phyloP scores from a whole-genome alignment of 805 yeast genomes.

The Metschnikowia noctiluminum region DNA sequence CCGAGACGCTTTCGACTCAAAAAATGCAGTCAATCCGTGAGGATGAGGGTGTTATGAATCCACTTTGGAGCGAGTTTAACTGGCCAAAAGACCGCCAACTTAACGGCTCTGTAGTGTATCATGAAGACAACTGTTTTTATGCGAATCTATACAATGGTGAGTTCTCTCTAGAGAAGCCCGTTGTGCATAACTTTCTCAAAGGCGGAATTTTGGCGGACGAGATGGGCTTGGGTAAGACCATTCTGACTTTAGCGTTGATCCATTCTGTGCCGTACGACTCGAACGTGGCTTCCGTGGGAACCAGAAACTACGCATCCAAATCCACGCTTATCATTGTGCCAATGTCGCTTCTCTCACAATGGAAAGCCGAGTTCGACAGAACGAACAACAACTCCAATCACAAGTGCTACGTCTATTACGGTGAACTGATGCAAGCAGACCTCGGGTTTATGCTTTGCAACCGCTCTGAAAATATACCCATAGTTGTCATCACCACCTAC shows the following conservation, averaged over 20 bases:
- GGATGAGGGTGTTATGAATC: constrained; percentile 65
- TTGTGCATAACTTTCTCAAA: constrained; percentile 52
- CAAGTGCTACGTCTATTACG: constrained; percentile 68
- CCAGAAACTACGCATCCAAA: constrained; percentile 52
- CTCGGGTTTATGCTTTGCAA: constrained; percentile 44
- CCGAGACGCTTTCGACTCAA: constrained; percentile 26
- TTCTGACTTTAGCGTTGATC: constrained; percentile 72
- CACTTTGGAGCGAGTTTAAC: constrained; percentile 74
- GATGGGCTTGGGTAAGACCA: constrained; percentile 95
- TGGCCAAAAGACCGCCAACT: constrained; percentile 59
- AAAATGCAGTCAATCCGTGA: constrained; percentile 21
- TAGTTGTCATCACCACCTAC: constrained; percentile 77
- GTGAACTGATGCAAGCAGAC: constrained; percentile 54
- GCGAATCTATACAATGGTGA: constrained; percentile 81
- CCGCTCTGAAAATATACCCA: constrained; percentile 47
- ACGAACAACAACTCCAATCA: constrained; percentile 46
- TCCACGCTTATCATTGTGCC: constrained; percentile 85
- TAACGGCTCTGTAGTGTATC: constrained; percentile 4
- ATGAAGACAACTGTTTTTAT: constrained; percentile 46
- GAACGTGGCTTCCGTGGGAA: constrained; percentile 12
- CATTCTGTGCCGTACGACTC: constrained; percentile 60
- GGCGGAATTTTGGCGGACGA: constrained; percentile 96
- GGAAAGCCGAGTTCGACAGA: constrained; percentile 77
- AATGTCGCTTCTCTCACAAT: constrained; percentile 85
- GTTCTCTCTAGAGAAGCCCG: constrained; percentile 64